phyloP scores from a whole-genome alignment of 805 yeast species.

The Komagataella ulmi region DNA sequence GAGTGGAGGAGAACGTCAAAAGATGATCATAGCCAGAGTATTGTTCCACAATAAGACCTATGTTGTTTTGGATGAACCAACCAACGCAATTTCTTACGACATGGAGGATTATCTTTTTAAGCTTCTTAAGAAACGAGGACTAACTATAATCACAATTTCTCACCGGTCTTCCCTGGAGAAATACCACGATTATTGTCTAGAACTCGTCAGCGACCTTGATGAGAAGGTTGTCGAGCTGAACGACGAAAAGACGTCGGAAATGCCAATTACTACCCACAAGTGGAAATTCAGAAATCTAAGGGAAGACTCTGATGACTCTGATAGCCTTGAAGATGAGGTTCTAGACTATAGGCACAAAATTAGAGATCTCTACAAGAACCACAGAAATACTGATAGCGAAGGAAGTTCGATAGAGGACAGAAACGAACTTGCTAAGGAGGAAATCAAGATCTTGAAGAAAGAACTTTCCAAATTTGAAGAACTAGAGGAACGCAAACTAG shows the following conservation, averaged over 20 bases:
- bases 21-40: constrained; percentile 78
- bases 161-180: constrained; percentile 77
- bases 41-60: constrained; percentile 70
- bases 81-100: constrained; percentile 83
- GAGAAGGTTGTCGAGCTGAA: constrained; percentile 41
- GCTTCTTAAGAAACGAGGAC: constrained; percentile 49
- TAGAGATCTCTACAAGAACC: neutral
- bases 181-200: constrained; percentile 69
- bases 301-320: neutral
- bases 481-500: neutral
- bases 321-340: neutral
- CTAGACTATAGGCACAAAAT: neutral
- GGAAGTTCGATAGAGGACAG: neutral
- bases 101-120: constrained; percentile 82
- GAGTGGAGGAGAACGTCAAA: constrained; percentile 93
- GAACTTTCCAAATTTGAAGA: neutral
- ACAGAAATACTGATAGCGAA: neutral
- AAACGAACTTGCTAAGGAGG: neutral
- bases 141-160: constrained; percentile 69
- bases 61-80: constrained; percentile 84
- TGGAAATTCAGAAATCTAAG: neutral
- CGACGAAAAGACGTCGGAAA: neutral
- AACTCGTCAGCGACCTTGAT: constrained; percentile 44
- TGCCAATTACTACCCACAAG: neutral
- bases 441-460: neutral